Percentiles rank a stretch among this genome's conserved stretches.
Conservation (phyloP, 805 yeast species). For the Tetrapisispora fleetii region DNA sequence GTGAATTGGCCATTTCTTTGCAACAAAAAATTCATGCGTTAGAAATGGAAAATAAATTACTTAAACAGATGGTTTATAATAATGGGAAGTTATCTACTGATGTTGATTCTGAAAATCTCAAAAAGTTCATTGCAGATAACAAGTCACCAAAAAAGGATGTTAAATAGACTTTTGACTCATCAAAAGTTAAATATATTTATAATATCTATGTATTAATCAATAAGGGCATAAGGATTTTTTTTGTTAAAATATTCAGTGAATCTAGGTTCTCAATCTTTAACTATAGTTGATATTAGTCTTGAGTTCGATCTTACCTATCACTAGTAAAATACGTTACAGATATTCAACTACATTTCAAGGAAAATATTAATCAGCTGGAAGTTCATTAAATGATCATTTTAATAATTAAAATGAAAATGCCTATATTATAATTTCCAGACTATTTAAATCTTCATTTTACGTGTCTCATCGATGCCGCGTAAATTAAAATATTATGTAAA, state of each 20-base stretch:
- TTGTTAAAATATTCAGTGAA: too few relatives aligned
- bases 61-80: conserved; percentile 71
- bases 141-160: background rate
- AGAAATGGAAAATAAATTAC: conserved; percentile 86
- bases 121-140: conserved; percentile 8
- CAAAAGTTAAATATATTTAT: background rate
- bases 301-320: too few relatives aligned
- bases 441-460: background rate
- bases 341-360: too few relatives aligned
- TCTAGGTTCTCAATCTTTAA: background rate
- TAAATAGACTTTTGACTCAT: background rate
- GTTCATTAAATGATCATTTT: too few relatives aligned
- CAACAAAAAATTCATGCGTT: conserved; percentile 72
- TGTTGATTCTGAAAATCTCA: conserved; percentile 43
- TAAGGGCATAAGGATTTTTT: background rate
- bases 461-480: background rate
- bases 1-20: conserved; percentile 52
- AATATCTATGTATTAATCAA: background rate
- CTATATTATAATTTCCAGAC: too few relatives aligned
- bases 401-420: too few relatives aligned
- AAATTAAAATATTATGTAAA: background rate
- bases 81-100: conserved; percentile 50
- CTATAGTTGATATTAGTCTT: background rate
- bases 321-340: too few relatives aligned
- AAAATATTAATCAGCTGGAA: too few relatives aligned